phyloP scores from a whole-genome alignment of 1,284 basidiomycete species.

The Trichosporon ovoides region DNA sequence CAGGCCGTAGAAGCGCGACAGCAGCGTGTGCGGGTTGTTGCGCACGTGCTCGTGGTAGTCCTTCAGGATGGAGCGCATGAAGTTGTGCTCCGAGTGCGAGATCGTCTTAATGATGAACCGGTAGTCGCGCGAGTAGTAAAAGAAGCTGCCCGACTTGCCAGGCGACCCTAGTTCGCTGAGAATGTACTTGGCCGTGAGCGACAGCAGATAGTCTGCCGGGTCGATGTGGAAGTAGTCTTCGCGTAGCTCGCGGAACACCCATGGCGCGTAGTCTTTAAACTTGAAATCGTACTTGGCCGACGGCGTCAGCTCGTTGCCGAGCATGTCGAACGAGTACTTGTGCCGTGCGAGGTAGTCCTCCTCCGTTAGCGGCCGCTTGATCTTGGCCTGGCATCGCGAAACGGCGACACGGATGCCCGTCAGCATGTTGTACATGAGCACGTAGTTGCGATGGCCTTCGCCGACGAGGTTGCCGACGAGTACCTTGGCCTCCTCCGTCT shows the following conservation, averaged over 20 bases:
- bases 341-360: slow-evolving; percentile 86
- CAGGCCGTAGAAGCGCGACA: slow-evolving; percentile 91
- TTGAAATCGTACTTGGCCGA: slow-evolving; percentile 82
- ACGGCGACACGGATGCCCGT: slow-evolving; percentile 95
- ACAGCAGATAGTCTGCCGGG: slow-evolving; percentile 93
- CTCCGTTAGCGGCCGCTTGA: slow-evolving; percentile 72
- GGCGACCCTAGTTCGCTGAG: slow-evolving; percentile 97
- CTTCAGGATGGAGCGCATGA: slow-evolving; percentile 76
- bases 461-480: slow-evolving; percentile 93
- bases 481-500: slow-evolving; percentile 52
- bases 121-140: slow-evolving; percentile 98
- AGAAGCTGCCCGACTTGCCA: slow-evolving; percentile 96
- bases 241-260: slow-evolving; percentile 91
- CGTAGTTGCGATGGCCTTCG: slow-evolving; percentile 96
- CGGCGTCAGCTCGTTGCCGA: slow-evolving; percentile 95
- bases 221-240: slow-evolving; percentile 94
- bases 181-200: slow-evolving; percentile 95
- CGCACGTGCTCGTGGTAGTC: slow-evolving; percentile 84
- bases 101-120: slow-evolving; percentile 99
- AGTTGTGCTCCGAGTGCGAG: slow-evolving; percentile 88
- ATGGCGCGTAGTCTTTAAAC: slow-evolving; percentile 98
- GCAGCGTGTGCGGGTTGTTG: slow-evolving; percentile 85
- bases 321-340: slow-evolving; percentile 98
- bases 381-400: slow-evolving; percentile 93
- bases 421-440: slow-evolving; percentile 99